These are phyloP conservation scores for Torrubiella hemipterigena DNA, from an alignment of 2,329 filamentous ascomycete species.

Conservation along the genomic window DNA sequence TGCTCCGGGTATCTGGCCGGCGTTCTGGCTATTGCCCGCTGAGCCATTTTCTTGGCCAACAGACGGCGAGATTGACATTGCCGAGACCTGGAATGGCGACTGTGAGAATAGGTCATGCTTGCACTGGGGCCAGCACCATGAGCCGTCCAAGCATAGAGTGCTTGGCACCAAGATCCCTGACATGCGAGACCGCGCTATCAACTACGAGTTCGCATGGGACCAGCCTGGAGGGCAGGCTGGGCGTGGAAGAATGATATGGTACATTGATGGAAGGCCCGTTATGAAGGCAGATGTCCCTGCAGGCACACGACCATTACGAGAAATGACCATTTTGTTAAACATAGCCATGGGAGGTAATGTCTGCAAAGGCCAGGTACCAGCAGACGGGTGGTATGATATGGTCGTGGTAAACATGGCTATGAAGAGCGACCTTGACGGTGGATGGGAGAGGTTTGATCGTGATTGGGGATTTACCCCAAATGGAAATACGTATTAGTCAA, in stretches of 20 bases:
- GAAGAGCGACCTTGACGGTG: conserved; percentile 39
- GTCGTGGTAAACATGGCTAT: conserved; percentile 39
- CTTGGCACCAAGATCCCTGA: conserved; percentile 36
- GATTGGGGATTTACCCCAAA: conserved; percentile 28
- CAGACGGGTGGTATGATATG: conserved; percentile 43
- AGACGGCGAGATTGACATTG: conserved; percentile 49
- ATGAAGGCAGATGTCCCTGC: conserved; percentile 43
- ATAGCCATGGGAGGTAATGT: conserved; percentile 52
- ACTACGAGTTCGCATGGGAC: conserved; percentile 46
- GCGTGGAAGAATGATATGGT: conserved; percentile 42
- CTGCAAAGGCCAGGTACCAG: conserved; percentile 36
- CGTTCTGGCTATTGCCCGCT: conserved; percentile 46
- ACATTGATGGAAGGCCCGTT: conserved; percentile 42
- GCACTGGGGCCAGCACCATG: conserved; percentile 46
- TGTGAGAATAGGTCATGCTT: conserved; percentile 42
- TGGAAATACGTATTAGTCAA: conserved; percentile 20
- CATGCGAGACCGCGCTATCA: conserved; percentile 32
- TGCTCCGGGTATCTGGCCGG: conserved; percentile 47
- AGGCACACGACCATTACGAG: conserved; percentile 40
- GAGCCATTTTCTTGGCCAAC: conserved; percentile 47
- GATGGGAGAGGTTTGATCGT: conserved; percentile 40
- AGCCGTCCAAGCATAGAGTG: conserved; percentile 44
- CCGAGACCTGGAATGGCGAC: conserved; percentile 50
- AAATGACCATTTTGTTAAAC: conserved; percentile 45
- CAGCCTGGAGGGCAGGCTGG: conserved; percentile 28